Evolutionary conservation across 352 stramenopile species (phyloP).

Genomic region (Pythium sp.): DNA sequence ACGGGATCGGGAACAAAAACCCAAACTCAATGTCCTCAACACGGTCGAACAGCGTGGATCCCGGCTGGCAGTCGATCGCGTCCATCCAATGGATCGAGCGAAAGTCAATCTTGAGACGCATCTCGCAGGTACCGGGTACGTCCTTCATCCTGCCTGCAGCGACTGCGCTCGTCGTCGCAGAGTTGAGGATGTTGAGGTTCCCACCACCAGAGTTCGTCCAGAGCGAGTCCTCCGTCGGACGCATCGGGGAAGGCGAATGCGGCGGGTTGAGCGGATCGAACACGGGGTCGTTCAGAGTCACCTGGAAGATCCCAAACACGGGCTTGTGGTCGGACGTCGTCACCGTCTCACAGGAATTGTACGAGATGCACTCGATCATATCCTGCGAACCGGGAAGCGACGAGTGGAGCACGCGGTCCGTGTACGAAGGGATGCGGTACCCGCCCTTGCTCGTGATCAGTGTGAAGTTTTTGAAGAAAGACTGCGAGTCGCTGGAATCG

Average conservation of each 20-base stretch:
- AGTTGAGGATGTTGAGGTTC: slow-evolving; percentile 44
- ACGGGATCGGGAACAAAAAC: slow-evolving; percentile 76
- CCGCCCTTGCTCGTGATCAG: slow-evolving; percentile 53
- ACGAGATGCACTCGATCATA: slow-evolving; percentile 59
- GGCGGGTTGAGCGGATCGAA: slow-evolving; percentile 14
- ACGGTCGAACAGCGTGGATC: slow-evolving; percentile 50
- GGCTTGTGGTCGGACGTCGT: slow-evolving; percentile 84
- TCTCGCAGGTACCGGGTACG: slow-evolving; percentile 51
- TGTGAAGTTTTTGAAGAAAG: slow-evolving; percentile 62
- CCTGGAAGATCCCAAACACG: slow-evolving; percentile 62
- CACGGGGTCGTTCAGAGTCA: slow-evolving; percentile 28
- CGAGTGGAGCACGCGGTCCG: slow-evolving; percentile 83
- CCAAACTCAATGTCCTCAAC: slow-evolving; percentile 68
- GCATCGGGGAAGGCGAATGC: slow-evolving; percentile 10
- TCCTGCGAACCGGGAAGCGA: slow-evolving; percentile 57
- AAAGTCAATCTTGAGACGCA: slow-evolving; percentile 66
- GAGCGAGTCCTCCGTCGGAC: slow-evolving; percentile 9
- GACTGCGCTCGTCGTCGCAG: slow-evolving; percentile 8
- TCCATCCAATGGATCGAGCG: slow-evolving; percentile 71
- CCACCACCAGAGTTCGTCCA: slow-evolving; percentile 47
- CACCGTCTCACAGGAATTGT: slow-evolving; percentile 74
- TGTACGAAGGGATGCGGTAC: slow-evolving; percentile 86
- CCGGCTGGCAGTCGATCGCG: slow-evolving; percentile 33
- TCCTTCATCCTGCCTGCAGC: slow-evolving; percentile 60
- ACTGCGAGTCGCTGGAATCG: slow-evolving; percentile 24